Conservation (phyloP, 106 monocot species). For the Dendrobium huoshanense region DNA sequence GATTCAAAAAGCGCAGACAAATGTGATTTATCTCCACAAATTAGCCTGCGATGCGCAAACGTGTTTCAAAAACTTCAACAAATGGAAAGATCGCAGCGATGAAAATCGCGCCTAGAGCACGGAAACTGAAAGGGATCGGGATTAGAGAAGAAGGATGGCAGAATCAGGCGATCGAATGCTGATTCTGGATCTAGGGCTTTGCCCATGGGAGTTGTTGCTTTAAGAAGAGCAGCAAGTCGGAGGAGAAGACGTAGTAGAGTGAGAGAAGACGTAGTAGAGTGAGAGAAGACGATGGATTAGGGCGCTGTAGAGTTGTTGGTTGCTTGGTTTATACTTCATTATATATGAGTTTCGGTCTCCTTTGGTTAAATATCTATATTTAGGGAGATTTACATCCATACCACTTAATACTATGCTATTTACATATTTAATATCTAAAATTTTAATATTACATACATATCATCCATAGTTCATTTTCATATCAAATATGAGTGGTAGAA, state of each 20-base stretch:
- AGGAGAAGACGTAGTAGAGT: constrained; percentile 2
- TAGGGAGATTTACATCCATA: too few species aligned
- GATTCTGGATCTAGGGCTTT: not conserved
- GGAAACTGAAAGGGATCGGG: not conserved
- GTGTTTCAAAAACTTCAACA: not conserved
- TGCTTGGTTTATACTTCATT: too few species aligned
- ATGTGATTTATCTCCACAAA: not conserved
- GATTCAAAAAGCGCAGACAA: not conserved
- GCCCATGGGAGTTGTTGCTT: not conserved
- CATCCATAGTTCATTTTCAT: too few species aligned
- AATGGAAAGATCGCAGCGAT: not conserved
- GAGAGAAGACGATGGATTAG: not conserved
- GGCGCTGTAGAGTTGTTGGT: not conserved
- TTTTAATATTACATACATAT: too few species aligned
- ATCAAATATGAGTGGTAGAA: too few species aligned
- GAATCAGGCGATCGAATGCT: not conserved
- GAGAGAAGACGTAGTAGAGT: not conserved
- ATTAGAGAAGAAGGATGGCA: too few species aligned
- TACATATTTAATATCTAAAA: too few species aligned
- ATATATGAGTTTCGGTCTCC: too few species aligned
- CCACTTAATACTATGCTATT: too few species aligned
- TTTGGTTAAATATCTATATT: too few species aligned
- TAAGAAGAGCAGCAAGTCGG: constrained; percentile 9
- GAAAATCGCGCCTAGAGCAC: not conserved
- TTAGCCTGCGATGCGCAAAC: not conserved